Conservation (phyloP, 169 alveolate genomes). For the Prorocentrum cordatum region DNA sequence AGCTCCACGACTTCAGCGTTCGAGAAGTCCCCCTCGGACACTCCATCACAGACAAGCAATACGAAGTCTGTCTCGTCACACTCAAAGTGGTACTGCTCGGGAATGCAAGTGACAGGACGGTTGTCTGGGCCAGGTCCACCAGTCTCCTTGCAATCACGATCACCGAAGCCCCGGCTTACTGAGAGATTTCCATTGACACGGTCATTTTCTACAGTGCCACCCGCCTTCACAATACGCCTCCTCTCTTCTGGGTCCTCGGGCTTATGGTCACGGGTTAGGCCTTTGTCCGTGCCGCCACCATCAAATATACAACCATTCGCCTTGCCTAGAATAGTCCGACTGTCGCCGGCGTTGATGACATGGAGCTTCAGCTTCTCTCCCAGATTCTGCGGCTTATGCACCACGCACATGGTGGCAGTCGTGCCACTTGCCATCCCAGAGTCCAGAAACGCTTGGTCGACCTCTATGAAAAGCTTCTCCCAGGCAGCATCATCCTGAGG, state of each 20-base stretch:
- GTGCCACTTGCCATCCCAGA: slow-evolving; percentile 47
- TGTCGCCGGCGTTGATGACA: slow-evolving; percentile 64
- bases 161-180: slow-evolving; percentile 61
- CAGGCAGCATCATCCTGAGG: slow-evolving; percentile 1
- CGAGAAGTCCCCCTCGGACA: slow-evolving; percentile 40
- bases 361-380: slow-evolving; percentile 15
- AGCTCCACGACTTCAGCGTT: slow-evolving; percentile 49
- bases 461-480: neutral
- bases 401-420: slow-evolving; percentile 66
- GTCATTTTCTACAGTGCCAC: neutral
- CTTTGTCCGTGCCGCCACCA: slow-evolving; percentile 57
- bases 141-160: slow-evolving; percentile 24
- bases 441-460: slow-evolving; percentile 33
- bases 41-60: slow-evolving; percentile 53
- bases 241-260: slow-evolving; percentile 46
- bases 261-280: slow-evolving; percentile 56
- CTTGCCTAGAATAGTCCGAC: slow-evolving; percentile 33
- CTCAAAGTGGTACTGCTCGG: slow-evolving; percentile 29
- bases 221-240: neutral
- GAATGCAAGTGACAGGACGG: slow-evolving; percentile 52
- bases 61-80: slow-evolving; percentile 40
- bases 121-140: slow-evolving; percentile 60
- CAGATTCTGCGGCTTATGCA: slow-evolving; percentile 15
- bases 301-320: slow-evolving; percentile 50
- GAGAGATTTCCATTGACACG: slow-evolving; percentile 38